A percentile compares a stretch with the other conserved stretches of the same genome.
Conservation (phyloP, 2,329 filamentous ascomycete species). For the Zasmidium angulare region DNA sequence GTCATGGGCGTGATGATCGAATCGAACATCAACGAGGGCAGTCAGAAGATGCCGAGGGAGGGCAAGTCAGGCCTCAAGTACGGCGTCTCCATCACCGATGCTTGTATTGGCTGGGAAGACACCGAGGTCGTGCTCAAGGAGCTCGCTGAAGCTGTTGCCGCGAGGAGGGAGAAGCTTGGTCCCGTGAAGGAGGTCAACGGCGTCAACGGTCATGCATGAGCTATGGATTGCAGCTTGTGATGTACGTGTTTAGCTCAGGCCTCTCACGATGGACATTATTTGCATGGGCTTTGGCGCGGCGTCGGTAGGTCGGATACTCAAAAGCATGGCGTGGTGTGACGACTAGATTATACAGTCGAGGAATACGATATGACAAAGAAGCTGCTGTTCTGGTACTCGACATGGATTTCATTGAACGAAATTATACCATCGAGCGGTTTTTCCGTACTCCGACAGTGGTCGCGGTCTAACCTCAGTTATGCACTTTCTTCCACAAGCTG, state of each 20-base stretch:
- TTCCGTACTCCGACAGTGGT: too few species aligned
- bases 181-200: constrained; percentile 30
- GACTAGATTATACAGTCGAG: background rate
- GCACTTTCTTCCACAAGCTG: too few species aligned
- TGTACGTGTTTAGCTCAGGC: background rate
- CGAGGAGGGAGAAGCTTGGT: constrained; percentile 59
- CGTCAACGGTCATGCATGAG: constrained; percentile 21
- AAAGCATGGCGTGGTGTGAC: background rate
- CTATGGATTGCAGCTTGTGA: background rate
- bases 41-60: constrained; percentile 86
- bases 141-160: constrained; percentile 77
- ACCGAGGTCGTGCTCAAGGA: constrained; percentile 75
- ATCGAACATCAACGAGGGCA: constrained; percentile 91
- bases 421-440: too few species aligned
- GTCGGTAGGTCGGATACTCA: background rate
- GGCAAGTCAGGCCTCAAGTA: constrained; percentile 84
- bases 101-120: constrained; percentile 92
- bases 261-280: background rate
- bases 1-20: constrained; percentile 99
- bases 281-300: background rate
- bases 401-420: background rate
- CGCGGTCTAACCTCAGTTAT: too few species aligned
- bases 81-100: constrained; percentile 95
- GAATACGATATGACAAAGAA: background rate
- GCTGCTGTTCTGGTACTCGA: background rate